Conservation (phyloP, 371 early-diverging fungal genomes). For the Apophysomyces elegans region DNA sequence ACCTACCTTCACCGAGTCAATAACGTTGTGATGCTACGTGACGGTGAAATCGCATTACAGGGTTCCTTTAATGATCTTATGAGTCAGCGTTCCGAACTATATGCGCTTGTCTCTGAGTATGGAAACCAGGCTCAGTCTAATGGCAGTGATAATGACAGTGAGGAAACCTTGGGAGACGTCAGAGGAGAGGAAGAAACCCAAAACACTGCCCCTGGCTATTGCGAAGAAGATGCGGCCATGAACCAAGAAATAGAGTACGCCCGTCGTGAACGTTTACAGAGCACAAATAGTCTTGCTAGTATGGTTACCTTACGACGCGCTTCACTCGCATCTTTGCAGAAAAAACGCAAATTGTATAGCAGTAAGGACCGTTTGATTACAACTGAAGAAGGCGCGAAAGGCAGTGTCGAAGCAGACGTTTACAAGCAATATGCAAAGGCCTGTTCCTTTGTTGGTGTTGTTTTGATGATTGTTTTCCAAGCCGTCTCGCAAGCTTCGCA, state of each 20-base stretch:
- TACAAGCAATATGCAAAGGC: constrained; percentile 81
- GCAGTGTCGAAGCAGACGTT: constrained; percentile 74
- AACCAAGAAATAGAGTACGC: constrained; percentile 32
- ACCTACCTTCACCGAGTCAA: constrained; percentile 76
- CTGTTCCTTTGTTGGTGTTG: constrained; percentile 64
- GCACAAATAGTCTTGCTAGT: constrained; percentile 43
- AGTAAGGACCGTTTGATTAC: constrained; percentile 62
- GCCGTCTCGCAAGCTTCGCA: constrained; percentile 60
- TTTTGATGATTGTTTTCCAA: constrained; percentile 58
- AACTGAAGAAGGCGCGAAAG: constrained; percentile 80
- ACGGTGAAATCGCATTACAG: constrained; percentile 77
- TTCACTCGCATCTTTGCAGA: constrained; percentile 52
- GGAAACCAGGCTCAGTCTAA: constrained; percentile 27
- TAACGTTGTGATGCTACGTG: constrained; percentile 72
- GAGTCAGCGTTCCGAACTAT: constrained; percentile 61
- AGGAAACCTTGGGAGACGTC: constrained; percentile 34
- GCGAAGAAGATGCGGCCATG: constrained; percentile 42
- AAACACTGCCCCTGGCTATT: constrained; percentile 40
- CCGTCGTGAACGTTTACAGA: constrained; percentile 43
- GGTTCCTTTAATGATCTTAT: constrained; percentile 75
- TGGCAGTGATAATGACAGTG: constrained; percentile 11
- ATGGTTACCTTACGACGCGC: constrained; percentile 58
- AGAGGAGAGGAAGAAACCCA: constrained; percentile 26
- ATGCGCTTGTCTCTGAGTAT: constrained; percentile 52
- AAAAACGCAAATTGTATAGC: constrained; percentile 20